phyloP scores from a whole-genome alignment of 2,329 filamentous ascomycete species.

The Aspergillus novofumigatus region DNA sequence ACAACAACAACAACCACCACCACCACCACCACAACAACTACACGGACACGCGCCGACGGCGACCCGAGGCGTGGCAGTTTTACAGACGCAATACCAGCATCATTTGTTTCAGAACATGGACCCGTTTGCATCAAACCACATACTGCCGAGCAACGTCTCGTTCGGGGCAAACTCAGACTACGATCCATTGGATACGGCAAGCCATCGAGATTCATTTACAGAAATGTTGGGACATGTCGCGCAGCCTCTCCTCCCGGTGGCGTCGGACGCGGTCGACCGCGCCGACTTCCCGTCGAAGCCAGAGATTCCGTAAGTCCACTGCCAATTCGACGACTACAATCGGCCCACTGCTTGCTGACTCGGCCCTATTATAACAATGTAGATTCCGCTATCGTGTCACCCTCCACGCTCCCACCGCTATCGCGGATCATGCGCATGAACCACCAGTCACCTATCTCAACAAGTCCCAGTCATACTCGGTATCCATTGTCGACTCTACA shows the following conservation, averaged over 20 bases:
- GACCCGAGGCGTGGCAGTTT: not conserved
- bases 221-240: not conserved
- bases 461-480: constrained; percentile 88
- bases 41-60: not conserved
- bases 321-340: not conserved
- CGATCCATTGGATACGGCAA: not conserved
- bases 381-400: constrained; percentile 69
- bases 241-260: not conserved
- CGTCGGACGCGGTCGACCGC: not conserved
- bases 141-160: not conserved
- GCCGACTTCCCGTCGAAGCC: not conserved
- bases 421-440: constrained; percentile 78
- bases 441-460: constrained; percentile 96
- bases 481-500: constrained; percentile 73
- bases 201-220: not conserved
- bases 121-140: not conserved
- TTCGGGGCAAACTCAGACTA: not conserved
- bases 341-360: not conserved
- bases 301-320: not conserved
- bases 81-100: not conserved
- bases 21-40: not conserved
- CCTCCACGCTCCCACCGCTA: constrained; percentile 85
- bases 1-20: not conserved
- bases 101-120: not conserved
- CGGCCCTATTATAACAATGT: not conserved